Evolutionary conservation across 2,329 filamentous ascomycete species (phyloP).

Genomic region (Diaporthe sp.): DNA sequence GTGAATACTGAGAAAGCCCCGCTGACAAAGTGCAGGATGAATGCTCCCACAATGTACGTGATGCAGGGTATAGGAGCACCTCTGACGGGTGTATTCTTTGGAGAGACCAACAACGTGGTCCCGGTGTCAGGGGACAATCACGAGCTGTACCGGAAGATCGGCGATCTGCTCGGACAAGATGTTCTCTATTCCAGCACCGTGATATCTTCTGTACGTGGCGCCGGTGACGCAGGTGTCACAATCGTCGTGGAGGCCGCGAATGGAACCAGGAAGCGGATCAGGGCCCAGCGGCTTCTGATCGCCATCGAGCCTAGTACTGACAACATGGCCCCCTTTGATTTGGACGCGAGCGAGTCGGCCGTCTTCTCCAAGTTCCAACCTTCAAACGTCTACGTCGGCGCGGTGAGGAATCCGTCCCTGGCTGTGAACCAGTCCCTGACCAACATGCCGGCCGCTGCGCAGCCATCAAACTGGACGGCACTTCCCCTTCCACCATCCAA

Average conservation of each 20-base stretch:
- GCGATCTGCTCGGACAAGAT: conserved; percentile 31
- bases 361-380: conserved; percentile 53
- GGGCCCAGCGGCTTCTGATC: conserved; percentile 53
- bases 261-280: conserved; percentile 43
- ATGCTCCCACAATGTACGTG: conserved; percentile 1
- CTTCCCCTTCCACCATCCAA: background rate
- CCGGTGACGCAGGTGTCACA: conserved; percentile 19
- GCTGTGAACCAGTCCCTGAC: conserved; percentile 44
- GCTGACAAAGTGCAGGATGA: background rate
- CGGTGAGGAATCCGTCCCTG: conserved; percentile 41
- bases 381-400: conserved; percentile 51
- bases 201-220: conserved; percentile 32
- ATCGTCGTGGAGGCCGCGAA: conserved; percentile 21
- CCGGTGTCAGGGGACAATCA: background rate
- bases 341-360: conserved; percentile 49
- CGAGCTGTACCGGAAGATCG: background rate
- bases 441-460: conserved; percentile 5
- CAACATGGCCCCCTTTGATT: conserved; percentile 51
- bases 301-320: conserved; percentile 53
- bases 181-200: conserved; percentile 46
- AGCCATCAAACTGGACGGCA: background rate
- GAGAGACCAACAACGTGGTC: conserved; percentile 2
- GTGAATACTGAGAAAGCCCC: background rate
- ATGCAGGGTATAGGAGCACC: conserved; percentile 9
- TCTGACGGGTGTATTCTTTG: background rate